Evolutionary conservation across 768 basidiomycete species (phyloP).

Genomic region (Rossbeevera mucosa): DNA sequence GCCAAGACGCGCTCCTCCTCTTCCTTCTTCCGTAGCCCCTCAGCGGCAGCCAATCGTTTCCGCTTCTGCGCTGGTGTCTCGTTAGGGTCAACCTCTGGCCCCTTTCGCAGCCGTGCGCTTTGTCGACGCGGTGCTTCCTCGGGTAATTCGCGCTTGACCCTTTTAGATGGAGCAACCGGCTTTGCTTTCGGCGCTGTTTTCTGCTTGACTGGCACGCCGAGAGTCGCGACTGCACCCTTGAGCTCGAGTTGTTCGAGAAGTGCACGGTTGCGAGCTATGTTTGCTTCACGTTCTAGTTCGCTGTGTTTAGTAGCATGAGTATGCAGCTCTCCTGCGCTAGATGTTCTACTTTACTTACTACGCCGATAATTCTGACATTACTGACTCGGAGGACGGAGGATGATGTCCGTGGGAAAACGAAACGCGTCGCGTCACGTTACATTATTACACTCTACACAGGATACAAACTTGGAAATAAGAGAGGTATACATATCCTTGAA

Average conservation of each 20-base stretch:
- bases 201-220: constrained; percentile 42
- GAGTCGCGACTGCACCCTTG: constrained; percentile 46
- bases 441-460: too few species aligned
- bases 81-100: constrained; percentile 44
- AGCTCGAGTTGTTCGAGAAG: constrained; percentile 70
- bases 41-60: constrained; percentile 63
- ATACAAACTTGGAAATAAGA: too few species aligned
- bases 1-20: constrained; percentile 58
- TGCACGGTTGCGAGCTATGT: constrained; percentile 76
- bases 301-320: constrained; percentile 23
- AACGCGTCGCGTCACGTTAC: constrained; percentile 31
- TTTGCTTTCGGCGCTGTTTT: constrained; percentile 46
- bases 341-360: constrained; percentile 37
- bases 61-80: constrained; percentile 62
- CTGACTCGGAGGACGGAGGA: background rate
- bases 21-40: constrained; percentile 51
- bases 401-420: constrained; percentile 2
- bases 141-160: constrained; percentile 45
- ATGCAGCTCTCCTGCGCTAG: background rate
- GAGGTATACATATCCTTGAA: background rate
- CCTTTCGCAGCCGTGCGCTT: constrained; percentile 56
- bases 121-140: constrained; percentile 55
- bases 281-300: constrained; percentile 73
- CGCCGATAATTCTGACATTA: constrained; percentile 46
- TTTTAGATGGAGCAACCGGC: constrained; percentile 56